These are phyloP conservation scores for Lachancea cidri DNA, from an alignment of 805 yeast genomes.

Conservation along the genomic window DNA sequence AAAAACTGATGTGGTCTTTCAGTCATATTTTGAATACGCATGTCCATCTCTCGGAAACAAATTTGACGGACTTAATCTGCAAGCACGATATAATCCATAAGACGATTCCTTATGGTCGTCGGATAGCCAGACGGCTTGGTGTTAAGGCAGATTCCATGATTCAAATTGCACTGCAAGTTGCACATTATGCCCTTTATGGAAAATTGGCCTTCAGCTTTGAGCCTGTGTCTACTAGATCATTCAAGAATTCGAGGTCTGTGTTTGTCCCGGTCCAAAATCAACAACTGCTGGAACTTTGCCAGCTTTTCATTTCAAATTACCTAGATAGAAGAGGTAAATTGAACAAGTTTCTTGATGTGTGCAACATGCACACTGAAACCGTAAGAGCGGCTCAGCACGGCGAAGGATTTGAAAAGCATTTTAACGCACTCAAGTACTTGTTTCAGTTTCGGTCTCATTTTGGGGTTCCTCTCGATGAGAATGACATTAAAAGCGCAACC, in stretches of 20 bases:
- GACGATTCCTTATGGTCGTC: slow-evolving; percentile 73
- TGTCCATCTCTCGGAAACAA: slow-evolving; percentile 81
- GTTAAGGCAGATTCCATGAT: slow-evolving; percentile 85
- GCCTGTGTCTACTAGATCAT: slow-evolving; percentile 76
- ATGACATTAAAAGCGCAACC: slow-evolving; percentile 35
- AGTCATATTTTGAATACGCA: slow-evolving; percentile 35
- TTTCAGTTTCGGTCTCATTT: slow-evolving; percentile 38
- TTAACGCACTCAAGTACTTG: slow-evolving; percentile 56
- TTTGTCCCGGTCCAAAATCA: slow-evolving; percentile 62
- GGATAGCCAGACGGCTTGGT: slow-evolving; percentile 71
- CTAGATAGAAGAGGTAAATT: slow-evolving; percentile 42
- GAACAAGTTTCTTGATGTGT: slow-evolving; percentile 43
- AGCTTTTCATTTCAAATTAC: slow-evolving; percentile 56
- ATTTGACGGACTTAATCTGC: slow-evolving; percentile 76
- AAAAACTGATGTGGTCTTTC: slow-evolving; percentile 35
- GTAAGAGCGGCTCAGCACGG: slow-evolving; percentile 54
- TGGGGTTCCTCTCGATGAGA: slow-evolving; percentile 24
- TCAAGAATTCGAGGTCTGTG: slow-evolving; percentile 65
- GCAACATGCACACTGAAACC: slow-evolving; percentile 45
- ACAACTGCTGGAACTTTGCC: slow-evolving; percentile 46
- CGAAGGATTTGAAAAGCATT: slow-evolving; percentile 67
- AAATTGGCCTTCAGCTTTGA: slow-evolving; percentile 84
- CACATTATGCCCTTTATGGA: slow-evolving; percentile 88
- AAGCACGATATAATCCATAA: slow-evolving; percentile 74
- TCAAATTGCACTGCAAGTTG: slow-evolving; percentile 85